A percentile compares a stretch with the other conserved stretches of the same genome.
phyloP scores from a whole-genome alignment of 306 rosid species.

The Rosa chinensis region DNA sequence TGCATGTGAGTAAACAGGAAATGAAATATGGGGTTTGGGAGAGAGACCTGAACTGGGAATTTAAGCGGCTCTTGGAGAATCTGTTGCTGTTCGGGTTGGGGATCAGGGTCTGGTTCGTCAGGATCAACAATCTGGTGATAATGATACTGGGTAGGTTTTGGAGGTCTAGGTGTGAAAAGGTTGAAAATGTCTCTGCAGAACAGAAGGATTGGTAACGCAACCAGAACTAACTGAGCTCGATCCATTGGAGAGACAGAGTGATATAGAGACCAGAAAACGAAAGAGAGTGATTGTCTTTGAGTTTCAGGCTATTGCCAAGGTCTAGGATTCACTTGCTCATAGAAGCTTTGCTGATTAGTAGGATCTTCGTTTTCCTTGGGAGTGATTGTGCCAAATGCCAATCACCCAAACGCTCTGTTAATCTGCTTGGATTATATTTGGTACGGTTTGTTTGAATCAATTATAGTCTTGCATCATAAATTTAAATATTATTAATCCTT shows the following conservation, averaged over 20 bases:
- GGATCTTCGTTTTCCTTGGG: constrained; percentile 6
- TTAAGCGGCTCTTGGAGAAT: constrained; percentile 29
- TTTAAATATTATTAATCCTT: neutral
- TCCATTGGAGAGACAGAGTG: constrained; percentile 31
- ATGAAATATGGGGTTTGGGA: neutral
- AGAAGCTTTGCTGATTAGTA: neutral
- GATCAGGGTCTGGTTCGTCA: constrained; percentile 20
- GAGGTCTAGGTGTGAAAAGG: constrained; percentile 53
- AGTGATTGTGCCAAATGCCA: neutral
- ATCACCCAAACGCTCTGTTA: neutral
- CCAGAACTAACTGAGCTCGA: constrained; percentile 44
- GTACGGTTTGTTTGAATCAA: neutral
- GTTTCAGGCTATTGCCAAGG: neutral
- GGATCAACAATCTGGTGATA: constrained; percentile 12
- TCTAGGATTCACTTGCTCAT: neutral
- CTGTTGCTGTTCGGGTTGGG: constrained; percentile 30
- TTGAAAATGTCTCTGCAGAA: constrained; percentile 49
- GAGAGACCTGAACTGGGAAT: constrained; percentile 26
- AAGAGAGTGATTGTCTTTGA: neutral
- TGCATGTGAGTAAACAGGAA: neutral
- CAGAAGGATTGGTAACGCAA: constrained; percentile 58
- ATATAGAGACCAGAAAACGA: neutral
- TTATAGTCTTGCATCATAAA: neutral
- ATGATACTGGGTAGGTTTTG: constrained; percentile 36
- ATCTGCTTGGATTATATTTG: neutral